Base-by-base conservation (phyloP, 2,329 filamentous ascomycete species). In the Aspergillus sojae region DNA sequence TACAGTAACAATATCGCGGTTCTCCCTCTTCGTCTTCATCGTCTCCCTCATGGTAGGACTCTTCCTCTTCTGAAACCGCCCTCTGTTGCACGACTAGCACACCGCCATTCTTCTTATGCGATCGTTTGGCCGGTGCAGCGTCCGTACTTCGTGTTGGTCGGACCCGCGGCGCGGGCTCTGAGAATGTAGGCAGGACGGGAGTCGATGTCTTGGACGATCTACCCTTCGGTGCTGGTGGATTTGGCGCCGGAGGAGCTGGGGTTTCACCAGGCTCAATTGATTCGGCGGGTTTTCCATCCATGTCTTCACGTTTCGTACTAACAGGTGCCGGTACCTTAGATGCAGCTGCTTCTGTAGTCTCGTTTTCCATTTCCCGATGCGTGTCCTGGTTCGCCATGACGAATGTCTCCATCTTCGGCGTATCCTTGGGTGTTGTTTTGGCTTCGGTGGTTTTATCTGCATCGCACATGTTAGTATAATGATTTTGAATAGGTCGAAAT, bases 1-100 rank as follows among this genome's bases (percentile, higher is more conserved):
- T 90, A 76, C 91, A 93, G 78, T 92, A 92, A 77, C 91, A 93
- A 76, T 94, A 94, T 16, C 88, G 83, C 43, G 88, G 89, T 74
- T 94, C 91, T 67, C 91, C 87, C 4, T 85, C 87, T 65, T 90
- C 89, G 43, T 84, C 82, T 41, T 90, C 88, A 9, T 88, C 87
- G 14, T 88, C 89, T 1, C 81, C 82, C 28, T 82, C 83, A 26
- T 78, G 72, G 9, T 78, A 71, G 3, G 78, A 78, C 16, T 83
- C 81, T 65, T 70, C 79, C 19, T 81, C 78, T 58, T 81, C 80
- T 0, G 74, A 77, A 39, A 72, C 74, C 16, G 73, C 73, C 16
- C 68, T 68, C 55, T 72, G 71, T 58, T 65, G 69, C 61, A 67
- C 65, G 32, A 67, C 64, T 4, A 72, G 67, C 16, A 71, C 68